Percentiles rank a stretch among this genome's conserved stretches.
phyloP scores from a whole-genome alignment of 2,329 filamentous ascomycete genomes.

The Aspergillus pseudoviridinutans region DNA sequence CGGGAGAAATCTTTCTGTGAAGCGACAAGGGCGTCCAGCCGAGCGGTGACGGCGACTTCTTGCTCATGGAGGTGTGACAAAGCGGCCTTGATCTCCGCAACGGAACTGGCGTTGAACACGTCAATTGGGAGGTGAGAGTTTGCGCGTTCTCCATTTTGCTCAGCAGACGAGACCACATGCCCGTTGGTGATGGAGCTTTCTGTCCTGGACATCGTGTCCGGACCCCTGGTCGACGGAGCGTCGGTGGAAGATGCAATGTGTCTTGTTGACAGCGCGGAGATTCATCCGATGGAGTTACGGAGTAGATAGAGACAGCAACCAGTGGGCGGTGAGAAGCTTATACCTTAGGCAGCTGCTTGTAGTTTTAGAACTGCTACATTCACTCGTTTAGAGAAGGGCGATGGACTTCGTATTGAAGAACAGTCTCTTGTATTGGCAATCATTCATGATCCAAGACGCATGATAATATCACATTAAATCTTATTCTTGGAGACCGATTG shows the following conservation, averaged over 20 bases:
- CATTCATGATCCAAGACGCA: neutral
- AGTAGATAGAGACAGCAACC: neutral
- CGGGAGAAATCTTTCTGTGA: slow-evolving; percentile 83
- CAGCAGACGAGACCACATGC: slow-evolving; percentile 12
- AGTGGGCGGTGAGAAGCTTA: neutral
- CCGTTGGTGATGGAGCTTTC: slow-evolving; percentile 19
- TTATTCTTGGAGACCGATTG: neutral
- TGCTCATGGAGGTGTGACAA: slow-evolving; percentile 71
- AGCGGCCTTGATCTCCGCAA: slow-evolving; percentile 74
- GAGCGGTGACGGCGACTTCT: slow-evolving; percentile 69
- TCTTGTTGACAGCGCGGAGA: neutral
- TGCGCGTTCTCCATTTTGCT: slow-evolving; percentile 1
- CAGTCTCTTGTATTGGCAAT: neutral
- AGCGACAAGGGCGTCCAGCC: slow-evolving; percentile 71
- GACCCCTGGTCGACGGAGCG: neutral
- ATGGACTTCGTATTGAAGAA: neutral
- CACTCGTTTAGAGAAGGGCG: neutral
- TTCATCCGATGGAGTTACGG: neutral
- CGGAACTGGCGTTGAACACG: slow-evolving; percentile 67
- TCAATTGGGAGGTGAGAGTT: slow-evolving; percentile 19
- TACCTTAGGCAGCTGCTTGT: neutral
- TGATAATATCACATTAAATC: neutral
- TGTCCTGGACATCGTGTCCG: neutral
- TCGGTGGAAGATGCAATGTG: neutral
- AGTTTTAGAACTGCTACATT: neutral